Evolutionary conservation across 2,329 filamentous ascomycete species (phyloP).

Genomic region (Colletotrichum falcatum): DNA sequence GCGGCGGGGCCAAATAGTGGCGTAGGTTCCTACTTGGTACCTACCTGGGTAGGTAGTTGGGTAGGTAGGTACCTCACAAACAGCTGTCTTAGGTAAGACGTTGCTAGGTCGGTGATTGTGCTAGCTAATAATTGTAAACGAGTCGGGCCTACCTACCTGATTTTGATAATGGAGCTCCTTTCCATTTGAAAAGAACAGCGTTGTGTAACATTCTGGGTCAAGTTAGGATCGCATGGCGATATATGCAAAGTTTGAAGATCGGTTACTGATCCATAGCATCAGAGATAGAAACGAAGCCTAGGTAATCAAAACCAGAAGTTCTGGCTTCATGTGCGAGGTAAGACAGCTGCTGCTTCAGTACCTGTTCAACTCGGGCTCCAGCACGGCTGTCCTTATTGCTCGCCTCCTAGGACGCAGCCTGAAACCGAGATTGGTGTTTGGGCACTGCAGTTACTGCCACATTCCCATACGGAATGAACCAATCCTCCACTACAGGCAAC

Average conservation of each 20-base stretch:
- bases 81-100: neutral
- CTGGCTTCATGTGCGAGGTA: neutral
- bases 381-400: neutral
- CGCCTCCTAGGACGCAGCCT: neutral
- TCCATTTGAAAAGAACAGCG: neutral
- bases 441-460: neutral
- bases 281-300: neutral
- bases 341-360: neutral
- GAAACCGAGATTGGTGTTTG: neutral
- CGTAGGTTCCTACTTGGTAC: neutral
- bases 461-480: neutral
- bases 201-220: neutral
- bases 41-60: too few species aligned
- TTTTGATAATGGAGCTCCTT: neutral
- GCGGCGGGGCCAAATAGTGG: conserved; percentile 20
- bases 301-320: neutral
- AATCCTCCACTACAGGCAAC: neutral
- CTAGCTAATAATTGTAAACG: neutral
- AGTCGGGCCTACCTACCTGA: neutral
- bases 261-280: too few species aligned
- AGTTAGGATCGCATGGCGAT: too few species aligned
- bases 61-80: neutral
- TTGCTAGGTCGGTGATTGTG: neutral
- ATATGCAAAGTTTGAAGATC: neutral
- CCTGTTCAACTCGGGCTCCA: neutral